Evolutionary conservation across 139 green algal species (phyloP).

Genomic region (Chara braunii): DNA sequence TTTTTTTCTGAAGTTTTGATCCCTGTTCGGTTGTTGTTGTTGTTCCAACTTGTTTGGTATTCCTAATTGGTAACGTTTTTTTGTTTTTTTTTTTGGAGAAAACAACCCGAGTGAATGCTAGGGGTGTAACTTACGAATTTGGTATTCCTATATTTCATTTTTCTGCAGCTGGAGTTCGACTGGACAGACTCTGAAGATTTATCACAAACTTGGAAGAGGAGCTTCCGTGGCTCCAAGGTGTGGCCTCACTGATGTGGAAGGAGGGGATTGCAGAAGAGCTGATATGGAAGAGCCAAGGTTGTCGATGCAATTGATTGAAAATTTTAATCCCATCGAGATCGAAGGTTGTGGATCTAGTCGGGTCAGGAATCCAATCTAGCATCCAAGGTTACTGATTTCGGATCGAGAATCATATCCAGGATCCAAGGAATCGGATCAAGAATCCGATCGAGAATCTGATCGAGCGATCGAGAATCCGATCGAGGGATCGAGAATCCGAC

Average conservation of each 20-base stretch:
- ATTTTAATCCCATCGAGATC: background rate
- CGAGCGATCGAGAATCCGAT: too few relatives aligned
- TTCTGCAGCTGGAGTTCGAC: conserved; percentile 21
- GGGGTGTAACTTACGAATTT: background rate
- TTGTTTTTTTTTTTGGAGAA: background rate
- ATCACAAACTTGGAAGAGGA: conserved; percentile 21
- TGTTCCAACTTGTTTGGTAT: background rate
- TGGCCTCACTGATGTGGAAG: conserved; percentile 36
- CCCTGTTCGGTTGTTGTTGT: background rate
- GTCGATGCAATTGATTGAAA: background rate
- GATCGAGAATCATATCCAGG: background rate
- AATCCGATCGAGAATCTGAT: too few relatives aligned
- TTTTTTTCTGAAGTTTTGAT: background rate
- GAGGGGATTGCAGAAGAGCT: too few relatives aligned
- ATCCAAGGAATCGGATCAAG: background rate
- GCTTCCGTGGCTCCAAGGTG: conserved; percentile 19
- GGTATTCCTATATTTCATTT: background rate
- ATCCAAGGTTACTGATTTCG: background rate
- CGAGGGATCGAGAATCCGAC: too few relatives aligned
- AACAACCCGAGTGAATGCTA: background rate
- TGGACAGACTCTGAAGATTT: conserved; percentile 11
- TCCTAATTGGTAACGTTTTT: background rate
- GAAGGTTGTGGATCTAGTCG: background rate
- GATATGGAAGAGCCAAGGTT: too few relatives aligned
- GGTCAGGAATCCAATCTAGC: background rate